Conservation (phyloP, 345 rosid species). For the Boechera stricta region DNA sequence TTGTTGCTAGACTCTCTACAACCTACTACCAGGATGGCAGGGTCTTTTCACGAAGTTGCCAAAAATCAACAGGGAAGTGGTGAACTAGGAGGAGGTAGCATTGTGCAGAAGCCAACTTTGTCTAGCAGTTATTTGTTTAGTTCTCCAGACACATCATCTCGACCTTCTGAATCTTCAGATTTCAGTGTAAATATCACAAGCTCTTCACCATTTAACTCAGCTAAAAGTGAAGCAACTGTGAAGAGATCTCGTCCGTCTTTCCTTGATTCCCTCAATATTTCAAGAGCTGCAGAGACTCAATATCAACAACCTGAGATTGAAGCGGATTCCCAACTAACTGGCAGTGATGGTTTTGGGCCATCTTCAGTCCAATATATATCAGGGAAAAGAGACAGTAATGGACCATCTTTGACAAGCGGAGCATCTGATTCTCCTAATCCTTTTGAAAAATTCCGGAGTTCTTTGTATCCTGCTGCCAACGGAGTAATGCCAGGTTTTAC, state of each 20-base stretch:
- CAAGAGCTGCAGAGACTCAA: conserved; percentile 59
- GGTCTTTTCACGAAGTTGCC: conserved; percentile 52
- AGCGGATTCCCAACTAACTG: conserved; percentile 47
- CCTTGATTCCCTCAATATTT: conserved; percentile 78
- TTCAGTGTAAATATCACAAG: conserved; percentile 51
- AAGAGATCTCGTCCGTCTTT: conserved; percentile 85
- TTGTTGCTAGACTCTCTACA: conserved; percentile 52
- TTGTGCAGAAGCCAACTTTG: conserved; percentile 53
- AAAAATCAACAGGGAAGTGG: conserved; percentile 41
- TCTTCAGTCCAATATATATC: conserved; percentile 47
- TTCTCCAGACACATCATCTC: conserved; percentile 44
- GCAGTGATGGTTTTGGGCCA: conserved; percentile 48
- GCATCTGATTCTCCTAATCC: conserved; percentile 46
- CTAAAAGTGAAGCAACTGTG: conserved; percentile 57
- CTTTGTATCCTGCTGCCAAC: conserved; percentile 47
- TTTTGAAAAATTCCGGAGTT: conserved; percentile 43
- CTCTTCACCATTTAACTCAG: conserved; percentile 50
- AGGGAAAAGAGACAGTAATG: conserved; percentile 47
- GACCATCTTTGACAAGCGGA: conserved; percentile 43
- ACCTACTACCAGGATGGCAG: conserved; percentile 47
- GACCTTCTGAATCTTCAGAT: conserved; percentile 55
- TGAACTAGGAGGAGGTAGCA: conserved; percentile 45
- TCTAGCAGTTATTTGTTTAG: conserved; percentile 49
- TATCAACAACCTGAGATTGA: conserved; percentile 50
- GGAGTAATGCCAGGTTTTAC: conserved; percentile 48